Base-by-base conservation (phyloP, 1,139 yeast genomes). In the Meyerozyma athensensis region DNA sequence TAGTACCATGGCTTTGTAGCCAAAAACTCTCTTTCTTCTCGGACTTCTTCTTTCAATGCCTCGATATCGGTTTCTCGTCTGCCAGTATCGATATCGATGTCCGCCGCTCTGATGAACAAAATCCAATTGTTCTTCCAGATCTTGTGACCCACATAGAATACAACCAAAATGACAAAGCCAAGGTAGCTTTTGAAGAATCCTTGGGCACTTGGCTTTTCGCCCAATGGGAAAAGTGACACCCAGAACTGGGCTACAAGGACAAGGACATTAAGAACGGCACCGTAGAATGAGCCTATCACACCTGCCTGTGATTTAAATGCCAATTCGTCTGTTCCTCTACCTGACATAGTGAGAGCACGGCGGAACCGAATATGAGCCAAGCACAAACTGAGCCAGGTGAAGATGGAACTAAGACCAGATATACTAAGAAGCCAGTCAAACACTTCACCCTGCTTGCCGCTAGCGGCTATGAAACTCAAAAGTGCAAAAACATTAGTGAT, bases 321-420 rank as follows among this genome's bases (percentile, higher is more conserved):
- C 41, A 87, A 67, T 57, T 86, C 96, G 37, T 70, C 72, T 12
- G 77, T 61, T 20, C 72, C 65, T 59, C 84, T 75, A 40, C 86
- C 86, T 61, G 83, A 84, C 8, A 54, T 72, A 30, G 61, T 59
- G 66, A 87, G 70, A 1, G 95, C 96, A 38, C 70, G 59, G 66
- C 96, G 79, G 64, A 86, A 86, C 58, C 95, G 74, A 43, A 87
- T 67, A 49, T 81, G 95, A 49, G 87, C 79, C 39, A 83, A 54
- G 54, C 83, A 79, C 50, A 87, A 84, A 14, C 90, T 79, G 30
- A 79, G 79, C 95, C 95, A 86, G 5, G 94, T 84, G 59, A 86
- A 86, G 41, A 87, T 69, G 2, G 95, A 81, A 33, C 94, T 82
- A 46, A 86, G 75, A 42, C 95, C 94, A 12, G 95, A 83, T 35